Evolutionary conservation across 192 early-diverging fungal species (phyloP), one percentile per base, ranked within the genome.

Genomic region (Lobulomyces angularis): DNA sequence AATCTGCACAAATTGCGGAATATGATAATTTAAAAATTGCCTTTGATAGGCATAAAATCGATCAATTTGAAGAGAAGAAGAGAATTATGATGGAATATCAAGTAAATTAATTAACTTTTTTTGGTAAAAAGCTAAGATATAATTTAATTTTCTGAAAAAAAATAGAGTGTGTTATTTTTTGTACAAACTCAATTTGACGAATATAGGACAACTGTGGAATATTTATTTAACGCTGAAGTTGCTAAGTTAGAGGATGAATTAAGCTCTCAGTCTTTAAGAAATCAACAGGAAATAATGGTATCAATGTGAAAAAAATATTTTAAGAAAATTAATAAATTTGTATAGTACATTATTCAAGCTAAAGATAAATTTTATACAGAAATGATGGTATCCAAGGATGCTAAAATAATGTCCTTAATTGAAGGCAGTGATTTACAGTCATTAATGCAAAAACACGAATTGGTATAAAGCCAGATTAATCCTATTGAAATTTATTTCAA

Each of bases 331-430:
- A 41, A 46, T 1, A 0, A 3, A 5, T 16, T 14, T 30, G 3
- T 3, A 9, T 51, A 50, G 8, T 77, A 74, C 46, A 61, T 77
- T 2, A 63, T 74, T 20, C 74, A 77, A 47, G 70, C 74, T 29
- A 77, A 77, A 44, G 74, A 77, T 54, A 74, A 68, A 52, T 77
- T 77, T 34, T 77, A 77, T 35, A 45, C 62, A 4, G 74, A 77
- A 41, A 67, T 77, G 70, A 77, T 77, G 74, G 65, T 77, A 5
- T 52, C 70, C 8, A 77, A 77, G 50, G 74, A 77, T 51, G 74
- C 74, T 5, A 77, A 77, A 45, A 77, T 77, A 35, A 74, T 77
- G 70, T 67, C 59, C 25, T 35, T 77, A 35, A 71, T 77, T 35
- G 74, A 77, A 43, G 74, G 74, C 0, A 59, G 58, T 2, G 74